These are phyloP conservation scores for Capsicum pubescens DNA, from an alignment of 257 asterid species.

Conservation along the genomic window DNA sequence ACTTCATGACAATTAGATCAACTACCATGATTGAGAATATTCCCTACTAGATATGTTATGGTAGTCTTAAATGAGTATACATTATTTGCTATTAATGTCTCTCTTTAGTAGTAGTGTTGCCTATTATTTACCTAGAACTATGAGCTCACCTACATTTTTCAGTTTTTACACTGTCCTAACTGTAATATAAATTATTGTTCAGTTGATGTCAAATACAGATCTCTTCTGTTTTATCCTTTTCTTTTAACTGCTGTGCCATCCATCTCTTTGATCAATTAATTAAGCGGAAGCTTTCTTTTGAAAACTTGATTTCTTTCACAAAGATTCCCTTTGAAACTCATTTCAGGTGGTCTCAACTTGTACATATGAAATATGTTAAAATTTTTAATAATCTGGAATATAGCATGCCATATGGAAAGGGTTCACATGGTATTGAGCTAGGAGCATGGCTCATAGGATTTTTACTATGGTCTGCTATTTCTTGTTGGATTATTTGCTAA, in stretches of 20 bases:
- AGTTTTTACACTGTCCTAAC: background rate
- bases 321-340: slow-evolving; percentile 19
- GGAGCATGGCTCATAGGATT: slow-evolving; percentile 16
- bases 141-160: slow-evolving; percentile 5
- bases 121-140: background rate
- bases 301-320: background rate
- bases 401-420: background rate
- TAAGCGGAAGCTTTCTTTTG: background rate
- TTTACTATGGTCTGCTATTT: slow-evolving; percentile 1
- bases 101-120: background rate
- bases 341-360: slow-evolving; percentile 16
- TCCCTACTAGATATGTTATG: background rate
- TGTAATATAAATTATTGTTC: slow-evolving; percentile 19
- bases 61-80: background rate
- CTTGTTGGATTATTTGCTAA: background rate
- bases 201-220: slow-evolving; percentile 8
- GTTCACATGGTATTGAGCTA: background rate
- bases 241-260: background rate
- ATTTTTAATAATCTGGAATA: background rate
- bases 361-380: background rate
- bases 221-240: slow-evolving; percentile 8
- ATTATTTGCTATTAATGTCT: background rate
- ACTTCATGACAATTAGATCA: slow-evolving; percentile 4
- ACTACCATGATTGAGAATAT: background rate
- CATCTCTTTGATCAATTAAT: slow-evolving; percentile 20